Evolutionary conservation across 2,329 filamentous ascomycete genomes (phyloP), one percentile per base, ranked within the genome.

Genomic region (Claviceps sp.): DNA sequence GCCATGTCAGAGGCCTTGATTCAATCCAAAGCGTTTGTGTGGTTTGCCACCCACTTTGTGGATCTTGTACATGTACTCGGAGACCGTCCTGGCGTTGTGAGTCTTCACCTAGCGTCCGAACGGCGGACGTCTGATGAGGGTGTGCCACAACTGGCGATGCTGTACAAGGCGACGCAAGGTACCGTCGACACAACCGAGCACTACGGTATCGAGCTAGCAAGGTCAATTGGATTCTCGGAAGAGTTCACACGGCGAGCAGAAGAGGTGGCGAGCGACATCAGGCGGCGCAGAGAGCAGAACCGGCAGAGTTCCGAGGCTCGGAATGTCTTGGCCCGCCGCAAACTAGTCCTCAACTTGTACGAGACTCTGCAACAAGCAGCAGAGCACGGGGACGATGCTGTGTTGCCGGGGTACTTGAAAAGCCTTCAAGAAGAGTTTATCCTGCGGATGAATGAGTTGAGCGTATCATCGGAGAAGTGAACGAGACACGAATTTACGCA

Each of bases 1-100:
- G 87, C 90, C 2, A 89, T 97, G 61, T 85, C 90, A 0, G 93
- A 97, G 70, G 87, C 87, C 0, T 73, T 98, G 3, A 78, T 96
- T 4, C 79, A 89, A 54, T 93, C 81, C 58, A 77, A 81, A 54
- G 84, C 89, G 0, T 75, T 87, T 0, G 81, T 96, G 0, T 96
- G 89, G 83, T 98, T 98, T 67, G 89, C 85, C 1, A 97, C 93
- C 0, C 94, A 98, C 63, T 98, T 96, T 63, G 75, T 80, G 39
- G 87, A 96, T 55, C 73, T 98, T 2, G 84, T 89, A 0, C 77
- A 76, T 2, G 87, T 91, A 39, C 74, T 96, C 55, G 74, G 78
- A 1, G 82, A 89, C 56, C 79, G 87, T 11, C 80, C 78, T 16
- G 89, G 89, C 0, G 89, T 96, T 0, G 73, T 90, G 24, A 95